Conservation (phyloP, 768 basidiomycete genomes). For the Piloderma croceum region DNA sequence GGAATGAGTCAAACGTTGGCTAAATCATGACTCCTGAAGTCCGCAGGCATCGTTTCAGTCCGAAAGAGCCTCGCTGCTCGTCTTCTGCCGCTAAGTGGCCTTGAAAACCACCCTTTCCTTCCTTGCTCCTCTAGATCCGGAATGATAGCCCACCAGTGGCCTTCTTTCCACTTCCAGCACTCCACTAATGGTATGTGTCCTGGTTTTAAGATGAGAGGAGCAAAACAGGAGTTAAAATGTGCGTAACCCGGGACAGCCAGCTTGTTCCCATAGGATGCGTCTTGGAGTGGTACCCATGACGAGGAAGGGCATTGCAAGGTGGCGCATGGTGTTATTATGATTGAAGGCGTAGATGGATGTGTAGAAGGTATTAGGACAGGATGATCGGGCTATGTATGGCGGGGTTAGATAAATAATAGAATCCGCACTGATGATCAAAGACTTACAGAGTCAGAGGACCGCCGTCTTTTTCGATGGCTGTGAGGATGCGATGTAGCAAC, state of each 20-base stretch:
- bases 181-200: constrained; percentile 24
- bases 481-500: too few species aligned
- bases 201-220: constrained; percentile 31
- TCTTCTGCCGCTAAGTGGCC: constrained; percentile 14
- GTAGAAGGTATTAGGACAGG: constrained; percentile 27
- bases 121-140: constrained; percentile 44
- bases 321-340: constrained; percentile 46
- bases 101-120: constrained; percentile 39
- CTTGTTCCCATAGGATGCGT: constrained; percentile 44
- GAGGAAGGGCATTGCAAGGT: constrained; percentile 30
- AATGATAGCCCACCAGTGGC: constrained; percentile 49
- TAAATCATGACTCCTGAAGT: constrained; percentile 1
- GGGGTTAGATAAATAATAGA: too few species aligned
- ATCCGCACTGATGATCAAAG: too few species aligned
- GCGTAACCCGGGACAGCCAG: constrained; percentile 47
- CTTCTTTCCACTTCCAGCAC: constrained; percentile 44
- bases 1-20: background rate
- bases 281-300: constrained; percentile 45
- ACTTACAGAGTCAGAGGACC: too few species aligned
- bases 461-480: too few species aligned
- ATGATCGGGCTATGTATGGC: too few species aligned
- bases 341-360: constrained; percentile 40
- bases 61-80: background rate
- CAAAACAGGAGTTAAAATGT: constrained; percentile 42
- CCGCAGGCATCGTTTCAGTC: background rate